Conservation (phyloP, 2,329 filamentous ascomycete species). For the Fusarium verticillioides region DNA sequence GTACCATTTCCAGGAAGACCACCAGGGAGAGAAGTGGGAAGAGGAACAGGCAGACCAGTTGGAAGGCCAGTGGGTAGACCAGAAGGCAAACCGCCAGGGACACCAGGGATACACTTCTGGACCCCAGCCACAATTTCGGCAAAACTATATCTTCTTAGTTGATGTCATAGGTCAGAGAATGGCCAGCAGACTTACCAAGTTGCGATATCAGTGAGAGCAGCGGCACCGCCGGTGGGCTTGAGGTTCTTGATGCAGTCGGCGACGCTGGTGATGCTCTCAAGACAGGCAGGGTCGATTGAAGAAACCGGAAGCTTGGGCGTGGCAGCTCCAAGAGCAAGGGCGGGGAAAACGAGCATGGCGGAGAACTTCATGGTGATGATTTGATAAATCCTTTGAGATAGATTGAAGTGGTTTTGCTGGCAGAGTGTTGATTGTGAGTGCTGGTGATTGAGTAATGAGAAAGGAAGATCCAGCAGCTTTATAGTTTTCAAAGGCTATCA, state of each 20-base stretch:
- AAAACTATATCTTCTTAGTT: neutral
- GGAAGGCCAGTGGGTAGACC: neutral
- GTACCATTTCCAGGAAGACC: neutral
- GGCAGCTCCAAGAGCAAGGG: neutral
- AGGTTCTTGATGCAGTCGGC: neutral
- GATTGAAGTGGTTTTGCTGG: neutral
- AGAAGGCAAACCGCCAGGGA: neutral
- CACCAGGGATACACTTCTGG: neutral
- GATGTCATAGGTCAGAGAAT: no score
- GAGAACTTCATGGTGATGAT: neutral
- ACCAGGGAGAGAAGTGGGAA: neutral
- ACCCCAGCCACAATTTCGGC: neutral
- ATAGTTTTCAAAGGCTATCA: neutral
- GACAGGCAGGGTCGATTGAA: neutral
- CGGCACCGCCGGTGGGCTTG: neutral
- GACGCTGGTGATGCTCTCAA: neutral
- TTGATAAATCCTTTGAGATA: accelerated
- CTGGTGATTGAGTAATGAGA: no score
- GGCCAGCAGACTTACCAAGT: neutral
- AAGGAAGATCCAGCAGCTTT: neutral
- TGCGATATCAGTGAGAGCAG: neutral
- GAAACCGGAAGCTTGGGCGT: neutral
- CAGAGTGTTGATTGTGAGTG: neutral
- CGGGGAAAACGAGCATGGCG: neutral
- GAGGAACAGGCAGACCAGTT: neutral